phyloP scores from a whole-genome alignment of 2,329 filamentous ascomycete species.

The Madurella mycetomatis region DNA sequence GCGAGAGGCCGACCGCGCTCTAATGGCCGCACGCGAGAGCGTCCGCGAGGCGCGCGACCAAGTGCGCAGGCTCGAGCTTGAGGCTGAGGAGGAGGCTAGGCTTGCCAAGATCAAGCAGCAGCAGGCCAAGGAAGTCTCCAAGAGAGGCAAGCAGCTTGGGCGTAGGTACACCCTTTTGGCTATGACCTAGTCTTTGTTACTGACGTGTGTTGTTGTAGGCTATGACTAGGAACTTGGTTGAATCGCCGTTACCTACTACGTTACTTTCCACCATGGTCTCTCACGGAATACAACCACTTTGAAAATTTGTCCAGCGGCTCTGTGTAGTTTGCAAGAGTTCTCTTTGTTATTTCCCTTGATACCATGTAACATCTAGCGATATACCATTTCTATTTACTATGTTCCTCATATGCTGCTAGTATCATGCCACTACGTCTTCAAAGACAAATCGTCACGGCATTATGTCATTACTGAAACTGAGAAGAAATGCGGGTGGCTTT shows the following conservation, averaged over 20 bases:
- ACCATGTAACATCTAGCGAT: too few species aligned
- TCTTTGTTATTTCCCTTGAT: too few species aligned
- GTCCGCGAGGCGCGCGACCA: slow-evolving; percentile 61
- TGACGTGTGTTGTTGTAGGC: slow-evolving; percentile 1
- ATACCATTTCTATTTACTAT: too few species aligned
- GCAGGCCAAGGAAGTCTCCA: slow-evolving; percentile 60
- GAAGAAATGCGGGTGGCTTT: too few species aligned
- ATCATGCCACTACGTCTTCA: too few species aligned
- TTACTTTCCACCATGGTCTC: too few species aligned
- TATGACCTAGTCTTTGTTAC: neutral
- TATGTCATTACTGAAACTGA: too few species aligned
- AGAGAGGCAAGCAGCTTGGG: slow-evolving; percentile 65
- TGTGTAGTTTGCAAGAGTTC: too few species aligned
- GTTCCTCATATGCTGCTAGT: too few species aligned
- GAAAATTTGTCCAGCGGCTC: too few species aligned
- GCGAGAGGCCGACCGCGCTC: slow-evolving; percentile 59
- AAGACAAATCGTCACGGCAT: too few species aligned
- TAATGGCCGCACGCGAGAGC: slow-evolving; percentile 51
- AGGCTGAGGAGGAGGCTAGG: slow-evolving; percentile 61
- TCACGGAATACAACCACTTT: neutral
- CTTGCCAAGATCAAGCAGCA: slow-evolving; percentile 64
- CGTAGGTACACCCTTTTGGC: slow-evolving; percentile 44
- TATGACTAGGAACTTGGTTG: neutral
- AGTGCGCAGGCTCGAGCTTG: slow-evolving; percentile 58
- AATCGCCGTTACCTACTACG: too few species aligned